Evolutionary conservation across 352 stramenopile species (phyloP).

Genomic region (Globisporangium cylindrosporum): DNA sequence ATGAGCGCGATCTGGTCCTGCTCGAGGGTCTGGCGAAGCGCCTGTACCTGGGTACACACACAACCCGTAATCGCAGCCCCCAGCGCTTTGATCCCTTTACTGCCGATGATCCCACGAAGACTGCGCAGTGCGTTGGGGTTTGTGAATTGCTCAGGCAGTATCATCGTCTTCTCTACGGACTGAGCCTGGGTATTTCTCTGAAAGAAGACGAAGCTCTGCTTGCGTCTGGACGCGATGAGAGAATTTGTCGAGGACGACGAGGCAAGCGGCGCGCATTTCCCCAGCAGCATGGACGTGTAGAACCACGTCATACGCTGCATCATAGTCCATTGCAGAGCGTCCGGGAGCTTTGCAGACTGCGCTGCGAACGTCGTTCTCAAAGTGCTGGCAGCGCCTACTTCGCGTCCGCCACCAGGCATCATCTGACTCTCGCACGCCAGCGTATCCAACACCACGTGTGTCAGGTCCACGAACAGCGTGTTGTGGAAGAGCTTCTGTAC

Average conservation of each 20-base stretch:
- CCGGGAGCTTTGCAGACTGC: too few relatives aligned
- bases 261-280: conserved; percentile 15
- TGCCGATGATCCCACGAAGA: conserved; percentile 20
- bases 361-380: background rate
- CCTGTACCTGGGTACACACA: conserved; percentile 12
- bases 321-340: background rate
- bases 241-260: background rate
- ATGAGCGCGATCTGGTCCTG: conserved; percentile 35
- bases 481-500: conserved; percentile 21
- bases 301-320: conserved; percentile 21
- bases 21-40: conserved; percentile 20
- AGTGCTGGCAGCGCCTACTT: background rate
- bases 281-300: conserved; percentile 23
- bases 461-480: conserved; percentile 8
- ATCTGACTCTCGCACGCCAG: conserved; percentile 3
- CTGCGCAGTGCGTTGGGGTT: conserved; percentile 9
- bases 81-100: conserved; percentile 12
- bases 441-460: background rate
- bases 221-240: conserved; percentile 9
- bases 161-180: background rate
- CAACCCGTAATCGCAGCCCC: background rate
- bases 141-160: conserved; percentile 7
- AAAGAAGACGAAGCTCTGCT: background rate
- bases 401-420: background rate
- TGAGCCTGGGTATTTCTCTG: background rate